Conservation (phyloP, 2,329 filamentous ascomycete genomes). For the Colletotrichum sp. region DNA sequence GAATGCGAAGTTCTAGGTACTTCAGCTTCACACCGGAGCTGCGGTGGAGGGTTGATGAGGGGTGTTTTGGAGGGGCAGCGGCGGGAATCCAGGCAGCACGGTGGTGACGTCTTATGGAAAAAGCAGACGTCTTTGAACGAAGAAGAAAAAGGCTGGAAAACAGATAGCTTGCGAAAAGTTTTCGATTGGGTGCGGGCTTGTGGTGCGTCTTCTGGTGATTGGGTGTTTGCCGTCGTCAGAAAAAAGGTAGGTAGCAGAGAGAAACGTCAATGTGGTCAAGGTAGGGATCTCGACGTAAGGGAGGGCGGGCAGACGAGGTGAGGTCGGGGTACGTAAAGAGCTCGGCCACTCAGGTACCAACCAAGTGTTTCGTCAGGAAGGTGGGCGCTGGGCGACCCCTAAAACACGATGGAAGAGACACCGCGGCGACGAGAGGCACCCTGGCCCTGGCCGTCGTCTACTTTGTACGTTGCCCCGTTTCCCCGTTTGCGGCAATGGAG, state of each 20-base stretch:
- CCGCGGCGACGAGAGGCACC: background rate
- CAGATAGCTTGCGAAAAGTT: background rate
- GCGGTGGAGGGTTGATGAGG: slow-evolving; percentile 4
- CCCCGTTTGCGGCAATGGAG: slow-evolving; percentile 3
- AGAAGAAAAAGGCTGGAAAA: background rate
- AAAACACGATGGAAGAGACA: background rate
- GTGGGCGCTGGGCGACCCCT: background rate
- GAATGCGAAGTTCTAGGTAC: slow-evolving; percentile 14
- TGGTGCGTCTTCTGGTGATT: background rate
- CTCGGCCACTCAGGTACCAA: slow-evolving; percentile 4
- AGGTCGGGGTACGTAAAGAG: background rate
- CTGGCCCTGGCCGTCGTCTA: background rate
- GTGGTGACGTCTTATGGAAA: slow-evolving; percentile 7
- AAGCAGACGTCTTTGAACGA: background rate
- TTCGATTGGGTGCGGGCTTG: background rate
- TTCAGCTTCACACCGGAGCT: slow-evolving; percentile 1
- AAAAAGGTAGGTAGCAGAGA: background rate
- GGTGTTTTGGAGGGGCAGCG: slow-evolving; percentile 11
- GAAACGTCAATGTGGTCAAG: background rate
- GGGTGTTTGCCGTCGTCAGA: background rate
- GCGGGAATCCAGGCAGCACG: slow-evolving; percentile 6
- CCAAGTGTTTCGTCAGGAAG: slow-evolving; percentile 3
- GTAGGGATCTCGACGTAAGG: background rate
- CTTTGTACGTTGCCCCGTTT: background rate
- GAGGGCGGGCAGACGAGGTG: background rate